Conservation (phyloP, 106 monocot genomes). For the Dendrobium nobile region DNA sequence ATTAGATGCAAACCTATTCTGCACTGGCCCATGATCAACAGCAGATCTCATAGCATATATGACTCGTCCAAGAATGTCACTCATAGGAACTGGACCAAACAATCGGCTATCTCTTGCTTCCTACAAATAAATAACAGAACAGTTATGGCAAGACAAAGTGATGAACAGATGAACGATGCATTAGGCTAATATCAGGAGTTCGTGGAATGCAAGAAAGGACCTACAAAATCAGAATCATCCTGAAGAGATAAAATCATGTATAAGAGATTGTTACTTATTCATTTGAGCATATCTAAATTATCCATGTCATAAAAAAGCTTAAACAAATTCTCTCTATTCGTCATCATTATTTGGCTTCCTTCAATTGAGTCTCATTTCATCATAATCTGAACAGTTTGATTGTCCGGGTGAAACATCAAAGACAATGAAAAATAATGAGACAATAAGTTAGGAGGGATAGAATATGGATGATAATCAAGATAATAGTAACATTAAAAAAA, state of each 20-base stretch:
- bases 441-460: background rate
- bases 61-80: slow-evolving; percentile 44
- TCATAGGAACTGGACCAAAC: slow-evolving; percentile 10
- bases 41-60: slow-evolving; percentile 50
- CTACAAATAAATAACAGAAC: slow-evolving; percentile 16
- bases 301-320: too few relatives aligned
- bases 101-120: slow-evolving; percentile 39
- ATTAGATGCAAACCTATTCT: slow-evolving; percentile 59
- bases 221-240: background rate
- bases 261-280: background rate
- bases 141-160: background rate
- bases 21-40: slow-evolving; percentile 66
- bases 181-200: background rate
- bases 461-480: background rate
- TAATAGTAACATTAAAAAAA: background rate
- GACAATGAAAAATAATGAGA: too few relatives aligned
- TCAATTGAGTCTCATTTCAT: too few relatives aligned
- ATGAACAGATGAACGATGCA: background rate
- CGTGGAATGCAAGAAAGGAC: background rate
- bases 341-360: too few relatives aligned
- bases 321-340: too few relatives aligned
- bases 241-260: background rate
- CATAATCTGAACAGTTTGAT: too few relatives aligned
- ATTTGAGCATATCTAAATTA: too few relatives aligned
- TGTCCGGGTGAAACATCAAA: too few relatives aligned